Base-by-base conservation (phyloP, 352 stramenopile genomes). In the Sclerospora graminicola region DNA sequence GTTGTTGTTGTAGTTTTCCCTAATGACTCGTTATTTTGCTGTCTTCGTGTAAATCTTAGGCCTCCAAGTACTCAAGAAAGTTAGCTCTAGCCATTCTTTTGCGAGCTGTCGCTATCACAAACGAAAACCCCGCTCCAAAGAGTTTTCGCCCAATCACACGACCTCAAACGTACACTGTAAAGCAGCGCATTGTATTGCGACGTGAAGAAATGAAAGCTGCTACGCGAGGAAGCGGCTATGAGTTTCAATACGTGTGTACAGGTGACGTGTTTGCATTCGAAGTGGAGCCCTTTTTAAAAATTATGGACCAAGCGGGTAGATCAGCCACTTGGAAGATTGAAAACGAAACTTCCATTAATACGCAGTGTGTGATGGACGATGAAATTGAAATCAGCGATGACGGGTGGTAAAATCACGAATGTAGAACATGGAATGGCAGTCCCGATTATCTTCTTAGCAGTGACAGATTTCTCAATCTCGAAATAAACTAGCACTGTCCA, bases 91-190 rank as follows among this genome's bases (percentile, higher is more conserved):
- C 75, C 2, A 54, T 89, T 23, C 44, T 88, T 1, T 68, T 82
- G 32, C 70, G 77, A n/a, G 68, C 59, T n/a, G 63, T 87, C 13
- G 59, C 65, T 16, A 48, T 86, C 7, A 84, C 73, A n/a, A 92
- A 92, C 33, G 49, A 63, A 16, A 64, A 84, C 26, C 75, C 80
- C 0, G 52, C 74, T 1, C 75, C 70, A 1, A 77, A 63, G 6
- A 61, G 66, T 4, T 92, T 92, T 45, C 68, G 80, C n/a, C 80
- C 80, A 19, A 85, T 92, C 20, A 66, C 59, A 11, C 60, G 70
- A 14, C 57, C 75, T 15, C 62, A 63, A 20, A 69, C 65, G 16
- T 84, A 69, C 53, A 60, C 53, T 3, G 60, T 57, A 26, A 69
- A 54, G 9, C 60, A 82, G 47, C 61, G 71, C 14, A 63, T 76